Conservation (phyloP, 768 basidiomycete genomes). For the Panaeolus cyanescens region DNA sequence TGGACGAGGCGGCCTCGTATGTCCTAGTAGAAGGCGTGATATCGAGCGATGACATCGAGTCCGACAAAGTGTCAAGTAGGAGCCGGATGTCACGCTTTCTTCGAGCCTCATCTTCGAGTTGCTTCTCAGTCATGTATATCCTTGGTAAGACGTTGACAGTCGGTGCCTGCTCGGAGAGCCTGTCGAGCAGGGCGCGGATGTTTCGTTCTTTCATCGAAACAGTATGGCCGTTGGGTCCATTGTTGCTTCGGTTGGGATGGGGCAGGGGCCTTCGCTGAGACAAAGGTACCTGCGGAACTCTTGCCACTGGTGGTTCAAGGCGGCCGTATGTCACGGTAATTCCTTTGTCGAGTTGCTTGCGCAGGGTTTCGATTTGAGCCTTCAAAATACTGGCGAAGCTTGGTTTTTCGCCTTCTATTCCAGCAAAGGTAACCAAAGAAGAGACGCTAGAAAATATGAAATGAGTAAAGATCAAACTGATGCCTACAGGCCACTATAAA, state of each 20-base stretch:
- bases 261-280: neutral
- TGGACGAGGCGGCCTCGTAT: neutral
- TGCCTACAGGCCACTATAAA: neutral
- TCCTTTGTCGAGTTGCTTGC: constrained; percentile 64
- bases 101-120: neutral
- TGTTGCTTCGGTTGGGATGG: neutral
- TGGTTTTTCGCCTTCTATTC: constrained; percentile 49
- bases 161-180: neutral
- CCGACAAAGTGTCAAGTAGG: constrained; percentile 20
- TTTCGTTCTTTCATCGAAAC: constrained; percentile 7
- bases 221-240: neutral
- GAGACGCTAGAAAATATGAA: constrained; percentile 68
- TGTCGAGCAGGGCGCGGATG: constrained; percentile 17
- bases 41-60: constrained; percentile 1
- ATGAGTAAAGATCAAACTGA: no score
- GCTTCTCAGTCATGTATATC: neutral
- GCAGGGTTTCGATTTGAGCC: constrained; percentile 59
- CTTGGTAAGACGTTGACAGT: neutral
- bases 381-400: constrained; percentile 55
- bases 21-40: no score
- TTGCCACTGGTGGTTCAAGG: constrained; percentile 24
- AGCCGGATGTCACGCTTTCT: constrained; percentile 16
- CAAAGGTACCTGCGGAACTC: constrained; percentile 44
- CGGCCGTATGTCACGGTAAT: constrained; percentile 4
- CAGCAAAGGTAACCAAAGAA: constrained; percentile 65